phyloP scores from a whole-genome alignment of 78 protist species.

The Dictyostelium firmibasis region DNA sequence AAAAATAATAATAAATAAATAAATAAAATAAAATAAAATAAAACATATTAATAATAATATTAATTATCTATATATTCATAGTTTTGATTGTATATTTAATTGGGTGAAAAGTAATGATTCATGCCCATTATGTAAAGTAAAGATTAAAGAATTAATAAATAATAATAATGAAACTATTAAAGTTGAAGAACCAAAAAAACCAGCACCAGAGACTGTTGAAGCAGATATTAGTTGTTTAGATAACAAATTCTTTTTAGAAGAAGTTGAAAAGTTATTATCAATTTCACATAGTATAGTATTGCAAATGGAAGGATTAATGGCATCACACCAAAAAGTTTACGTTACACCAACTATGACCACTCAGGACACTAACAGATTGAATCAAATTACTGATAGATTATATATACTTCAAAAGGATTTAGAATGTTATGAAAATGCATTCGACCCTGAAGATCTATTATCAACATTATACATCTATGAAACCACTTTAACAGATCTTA shows the following conservation, averaged over 20 bases:
- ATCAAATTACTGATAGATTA: slow-evolving; percentile 9
- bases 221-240: slow-evolving; percentile 57
- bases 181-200: slow-evolving; percentile 47
- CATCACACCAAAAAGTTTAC: background rate
- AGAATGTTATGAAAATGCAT: slow-evolving; percentile 15
- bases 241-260: slow-evolving; percentile 57
- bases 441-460: slow-evolving; percentile 36
- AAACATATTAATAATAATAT: background rate
- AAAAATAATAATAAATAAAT: background rate
- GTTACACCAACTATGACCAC: background rate
- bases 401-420: background rate
- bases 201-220: slow-evolving; percentile 27
- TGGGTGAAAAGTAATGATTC: slow-evolving; percentile 31
- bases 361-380: background rate
- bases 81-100: slow-evolving; percentile 48
- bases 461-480: slow-evolving; percentile 34
- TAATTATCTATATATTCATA: background rate
- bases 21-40: background rate
- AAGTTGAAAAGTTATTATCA: slow-evolving; percentile 24
- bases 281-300: background rate
- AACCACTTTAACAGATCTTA: slow-evolving; percentile 15
- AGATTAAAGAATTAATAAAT: background rate
- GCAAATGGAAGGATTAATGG: slow-evolving; percentile 12
- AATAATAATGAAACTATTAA: background rate
- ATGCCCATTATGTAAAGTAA: slow-evolving; percentile 64